phyloP scores from a whole-genome alignment of 495 filamentous ascomycete genomes.

The Penicillium silybi region DNA sequence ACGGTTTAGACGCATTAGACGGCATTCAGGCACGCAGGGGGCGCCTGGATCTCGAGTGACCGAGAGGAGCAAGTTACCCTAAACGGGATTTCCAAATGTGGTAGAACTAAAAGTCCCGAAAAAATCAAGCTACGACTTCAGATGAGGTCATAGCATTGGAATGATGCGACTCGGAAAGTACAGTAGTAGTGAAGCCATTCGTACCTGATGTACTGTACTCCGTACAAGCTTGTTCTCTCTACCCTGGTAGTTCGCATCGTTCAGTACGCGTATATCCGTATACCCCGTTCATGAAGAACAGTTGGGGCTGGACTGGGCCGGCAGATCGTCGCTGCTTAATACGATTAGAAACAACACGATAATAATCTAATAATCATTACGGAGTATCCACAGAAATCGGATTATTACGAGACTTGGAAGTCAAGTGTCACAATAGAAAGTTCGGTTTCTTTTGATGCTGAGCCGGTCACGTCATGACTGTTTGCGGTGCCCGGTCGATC shows the following conservation, averaged over 20 bases:
- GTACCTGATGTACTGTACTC: neutral
- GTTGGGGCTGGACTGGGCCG: neutral
- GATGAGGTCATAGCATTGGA: neutral
- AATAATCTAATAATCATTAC: no score
- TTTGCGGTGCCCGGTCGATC: neutral
- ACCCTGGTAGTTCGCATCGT: neutral
- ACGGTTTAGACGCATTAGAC: neutral
- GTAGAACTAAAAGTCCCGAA: neutral
- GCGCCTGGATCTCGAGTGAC: no score
- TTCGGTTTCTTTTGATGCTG: neutral
- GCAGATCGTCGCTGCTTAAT: slow-evolving; percentile 3
- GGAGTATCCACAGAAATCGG: no score
- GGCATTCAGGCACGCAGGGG: neutral
- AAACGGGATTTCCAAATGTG: slow-evolving; percentile 1
- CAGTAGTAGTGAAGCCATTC: no score
- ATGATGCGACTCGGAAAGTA: neutral
- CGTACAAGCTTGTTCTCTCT: neutral
- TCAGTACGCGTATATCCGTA: no score
- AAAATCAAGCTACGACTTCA: neutral
- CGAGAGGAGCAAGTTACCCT: neutral
- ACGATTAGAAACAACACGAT: neutral
- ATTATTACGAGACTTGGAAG: no score
- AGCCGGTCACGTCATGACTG: slow-evolving; percentile 14
- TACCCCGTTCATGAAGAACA: neutral
- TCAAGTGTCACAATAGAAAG: neutral